Conservation (phyloP, 768 basidiomycete species). For the Polyporus arcularius region DNA sequence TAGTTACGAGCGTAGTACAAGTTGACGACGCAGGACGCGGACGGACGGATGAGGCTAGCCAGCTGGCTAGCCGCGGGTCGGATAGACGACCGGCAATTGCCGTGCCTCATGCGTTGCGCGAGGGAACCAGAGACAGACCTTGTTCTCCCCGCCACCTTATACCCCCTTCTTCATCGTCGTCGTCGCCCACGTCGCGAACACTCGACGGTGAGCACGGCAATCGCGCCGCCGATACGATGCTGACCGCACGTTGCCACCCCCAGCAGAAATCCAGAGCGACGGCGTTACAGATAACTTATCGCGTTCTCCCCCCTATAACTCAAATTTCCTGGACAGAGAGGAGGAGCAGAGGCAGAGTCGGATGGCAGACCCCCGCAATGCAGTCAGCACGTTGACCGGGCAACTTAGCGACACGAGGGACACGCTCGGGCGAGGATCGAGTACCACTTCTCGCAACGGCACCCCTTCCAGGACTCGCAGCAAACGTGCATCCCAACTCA, state of each 20-base stretch:
- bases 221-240: not conserved
- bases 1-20: not conserved
- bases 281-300: slow-evolving; percentile 22
- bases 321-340: slow-evolving; percentile 4
- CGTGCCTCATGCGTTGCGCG: slow-evolving; percentile 22
- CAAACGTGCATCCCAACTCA: slow-evolving; percentile 27
- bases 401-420: slow-evolving; percentile 10
- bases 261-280: slow-evolving; percentile 12
- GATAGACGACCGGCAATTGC: slow-evolving; percentile 19
- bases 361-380: slow-evolving; percentile 23
- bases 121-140: slow-evolving; percentile 14
- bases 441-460: slow-evolving; percentile 11
- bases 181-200: slow-evolving; percentile 23
- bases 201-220: slow-evolving; percentile 23
- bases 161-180: slow-evolving; percentile 20
- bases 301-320: slow-evolving; percentile 8
- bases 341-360: slow-evolving; percentile 14
- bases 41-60: not conserved
- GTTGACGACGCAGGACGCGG: not conserved
- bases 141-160: slow-evolving; percentile 27
- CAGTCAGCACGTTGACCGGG: slow-evolving; percentile 23
- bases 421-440: slow-evolving; percentile 17
- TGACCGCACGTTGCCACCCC: not conserved
- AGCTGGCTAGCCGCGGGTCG: not conserved
- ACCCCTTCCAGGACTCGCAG: slow-evolving; percentile 14